Evolutionary conservation across 495 filamentous ascomycete genomes (phyloP).

Genomic region (Hypoxylon fragiforme): DNA sequence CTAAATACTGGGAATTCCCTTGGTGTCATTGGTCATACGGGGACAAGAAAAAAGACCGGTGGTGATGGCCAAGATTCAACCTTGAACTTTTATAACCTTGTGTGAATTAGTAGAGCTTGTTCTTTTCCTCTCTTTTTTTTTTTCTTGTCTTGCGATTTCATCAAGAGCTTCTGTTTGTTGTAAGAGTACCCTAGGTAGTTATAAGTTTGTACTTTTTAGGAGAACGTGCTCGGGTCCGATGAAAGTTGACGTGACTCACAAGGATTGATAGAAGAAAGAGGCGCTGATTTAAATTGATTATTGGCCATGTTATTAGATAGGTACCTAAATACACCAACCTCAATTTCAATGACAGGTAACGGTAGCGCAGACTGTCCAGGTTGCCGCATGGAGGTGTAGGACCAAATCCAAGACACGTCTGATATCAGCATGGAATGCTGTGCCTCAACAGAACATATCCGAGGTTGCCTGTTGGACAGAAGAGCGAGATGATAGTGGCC

Average conservation of each 20-base stretch:
- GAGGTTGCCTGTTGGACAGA: background rate
- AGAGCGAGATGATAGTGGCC: background rate
- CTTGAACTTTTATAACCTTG: no score
- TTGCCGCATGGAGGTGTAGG: background rate
- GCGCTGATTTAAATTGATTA: no score
- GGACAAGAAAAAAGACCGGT: background rate
- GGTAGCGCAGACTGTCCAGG: background rate
- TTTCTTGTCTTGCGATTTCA: background rate
- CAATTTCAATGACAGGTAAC: slow-evolving; percentile 7
- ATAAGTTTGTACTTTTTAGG: no score
- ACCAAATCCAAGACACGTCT: slow-evolving; percentile 20
- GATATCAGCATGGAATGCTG: background rate
- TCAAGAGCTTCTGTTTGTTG: no score
- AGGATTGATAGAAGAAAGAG: no score
- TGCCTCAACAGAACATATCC: background rate
- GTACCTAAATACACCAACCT: no score
- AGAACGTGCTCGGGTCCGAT: no score
- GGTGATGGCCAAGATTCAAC: background rate
- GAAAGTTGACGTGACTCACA: no score
- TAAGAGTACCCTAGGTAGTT: no score
- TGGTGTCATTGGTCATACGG: background rate
- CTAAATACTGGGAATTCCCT: no score
- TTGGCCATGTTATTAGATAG: no score
- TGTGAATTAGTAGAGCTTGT: no score
- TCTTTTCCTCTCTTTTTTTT: background rate